phyloP scores from a whole-genome alignment of 495 filamentous ascomycete species.

The Hypoxylon perforatum region DNA sequence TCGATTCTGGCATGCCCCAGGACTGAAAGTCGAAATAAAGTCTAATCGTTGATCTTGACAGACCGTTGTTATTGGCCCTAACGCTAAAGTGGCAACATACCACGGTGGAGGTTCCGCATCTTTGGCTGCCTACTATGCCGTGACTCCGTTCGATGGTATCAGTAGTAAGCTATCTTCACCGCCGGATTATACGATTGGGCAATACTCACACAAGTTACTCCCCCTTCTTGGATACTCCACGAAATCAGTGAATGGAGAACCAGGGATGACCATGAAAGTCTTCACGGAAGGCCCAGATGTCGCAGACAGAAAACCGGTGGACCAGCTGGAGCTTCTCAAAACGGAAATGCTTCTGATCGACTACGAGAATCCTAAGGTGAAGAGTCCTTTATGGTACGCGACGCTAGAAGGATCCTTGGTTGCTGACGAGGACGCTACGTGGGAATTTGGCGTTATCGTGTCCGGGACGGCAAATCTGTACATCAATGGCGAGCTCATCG shows the following conservation, averaged over 20 bases:
- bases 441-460: slow-evolving; percentile 72
- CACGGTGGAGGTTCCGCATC: slow-evolving; percentile 78
- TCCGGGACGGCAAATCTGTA: slow-evolving; percentile 73
- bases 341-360: slow-evolving; percentile 71
- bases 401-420: slow-evolving; percentile 69
- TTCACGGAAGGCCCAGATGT: slow-evolving; percentile 66
- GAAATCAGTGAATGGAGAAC: slow-evolving; percentile 59
- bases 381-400: slow-evolving; percentile 66
- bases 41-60: slow-evolving; percentile 44
- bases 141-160: slow-evolving; percentile 76
- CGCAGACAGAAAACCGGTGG: slow-evolving; percentile 59
- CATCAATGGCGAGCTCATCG: slow-evolving; percentile 71
- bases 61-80: slow-evolving; percentile 71
- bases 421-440: slow-evolving; percentile 64
- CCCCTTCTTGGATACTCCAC: slow-evolving; percentile 64
- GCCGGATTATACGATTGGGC: slow-evolving; percentile 64
- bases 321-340: slow-evolving; percentile 64
- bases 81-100: slow-evolving; percentile 74
- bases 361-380: slow-evolving; percentile 68
- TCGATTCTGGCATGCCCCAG: background rate
- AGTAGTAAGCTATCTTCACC: slow-evolving; percentile 55
- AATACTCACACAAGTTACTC: slow-evolving; percentile 70
- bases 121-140: slow-evolving; percentile 73
- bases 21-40: background rate
- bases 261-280: slow-evolving; percentile 68